Base-by-base conservation (phyloP, 192 early-diverging fungal species). In the Linnemannia zychae region DNA sequence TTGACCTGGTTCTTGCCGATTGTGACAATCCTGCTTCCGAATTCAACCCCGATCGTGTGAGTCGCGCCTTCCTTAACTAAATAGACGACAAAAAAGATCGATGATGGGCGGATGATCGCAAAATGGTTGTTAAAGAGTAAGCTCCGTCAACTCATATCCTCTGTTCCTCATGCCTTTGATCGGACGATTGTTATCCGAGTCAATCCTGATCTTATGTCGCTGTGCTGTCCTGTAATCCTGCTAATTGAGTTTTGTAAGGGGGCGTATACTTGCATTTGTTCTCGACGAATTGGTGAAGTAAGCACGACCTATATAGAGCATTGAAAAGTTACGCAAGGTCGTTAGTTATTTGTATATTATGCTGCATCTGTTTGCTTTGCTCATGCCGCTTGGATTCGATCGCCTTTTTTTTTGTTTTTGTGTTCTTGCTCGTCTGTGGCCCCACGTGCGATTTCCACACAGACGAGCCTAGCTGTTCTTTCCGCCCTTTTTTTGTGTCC, bases 41-140 rank as follows among this genome's bases (percentile, higher is more conserved):
- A 96, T 78, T 96, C 95, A 76, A 96, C 94, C 40, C 95, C 95
- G 68, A 96, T 96, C 13, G 95, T 96, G 76, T 96, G 93, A 40
- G 91, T 92, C 52, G 93, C 93, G 77, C 89, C 89, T 75, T 90
- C 88, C 87, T 93, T 85, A 66, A 88, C 85, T 90, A 78, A 7
- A 72, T 49, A 74, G 12, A 7, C 37, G 33, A 78, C n/a, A 83
- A 48, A 77, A 67, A 48, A 66, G 34, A 31, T n/a, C n/a, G 52
- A 44, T 20, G 34, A 65, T 28, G 67, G 18, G 63, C 15, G 13
- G 47, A n/a, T 50, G 66, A 44, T 67, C 5, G 49, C 22, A 72
- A 20, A 31, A 38, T 68, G 67, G 7, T 6, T 38, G 20, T 38
- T 46, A 38, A 22, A 71, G 17, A 9, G 37, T 48, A 46, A 0